Conservation (phyloP, 2,329 filamentous ascomycete species). For the Diplodia scrobiculata region DNA sequence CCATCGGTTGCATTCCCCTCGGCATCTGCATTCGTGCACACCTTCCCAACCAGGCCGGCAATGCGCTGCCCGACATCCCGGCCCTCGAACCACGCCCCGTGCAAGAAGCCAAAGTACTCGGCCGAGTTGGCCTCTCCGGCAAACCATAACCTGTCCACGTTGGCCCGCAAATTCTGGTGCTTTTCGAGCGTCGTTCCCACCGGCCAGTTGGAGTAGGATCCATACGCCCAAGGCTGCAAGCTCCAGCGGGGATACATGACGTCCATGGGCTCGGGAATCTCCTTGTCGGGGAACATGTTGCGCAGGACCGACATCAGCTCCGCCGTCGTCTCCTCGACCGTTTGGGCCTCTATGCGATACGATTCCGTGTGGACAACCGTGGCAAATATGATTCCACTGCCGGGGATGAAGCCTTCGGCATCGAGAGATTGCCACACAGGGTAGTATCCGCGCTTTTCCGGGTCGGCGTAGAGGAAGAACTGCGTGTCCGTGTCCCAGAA, state of each 20-base stretch:
- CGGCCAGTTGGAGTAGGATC: slow-evolving; percentile 71
- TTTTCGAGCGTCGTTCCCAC: slow-evolving; percentile 63
- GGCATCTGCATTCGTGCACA: slow-evolving; percentile 34
- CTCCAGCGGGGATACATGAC: slow-evolving; percentile 66
- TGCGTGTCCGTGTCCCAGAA: slow-evolving; percentile 64
- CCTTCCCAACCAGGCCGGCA: slow-evolving; percentile 35
- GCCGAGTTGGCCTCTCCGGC: slow-evolving; percentile 66
- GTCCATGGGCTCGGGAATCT: slow-evolving; percentile 61
- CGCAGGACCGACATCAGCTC: slow-evolving; percentile 62
- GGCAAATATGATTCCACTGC: slow-evolving; percentile 66
- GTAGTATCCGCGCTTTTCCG: slow-evolving; percentile 55
- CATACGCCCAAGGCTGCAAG: slow-evolving; percentile 55
- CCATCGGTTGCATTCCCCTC: slow-evolving; percentile 28
- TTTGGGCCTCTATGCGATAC: slow-evolving; percentile 61
- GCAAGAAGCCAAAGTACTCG: slow-evolving; percentile 67
- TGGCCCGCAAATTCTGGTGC: slow-evolving; percentile 70
- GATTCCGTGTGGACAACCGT: slow-evolving; percentile 62
- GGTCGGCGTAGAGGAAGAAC: slow-evolving; percentile 58
- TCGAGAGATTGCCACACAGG: slow-evolving; percentile 67
- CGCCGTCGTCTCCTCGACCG: slow-evolving; percentile 59
- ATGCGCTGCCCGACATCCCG: slow-evolving; percentile 40
- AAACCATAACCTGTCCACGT: slow-evolving; percentile 63
- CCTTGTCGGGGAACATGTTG: slow-evolving; percentile 61
- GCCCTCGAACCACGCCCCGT: slow-evolving; percentile 48
- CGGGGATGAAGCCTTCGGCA: slow-evolving; percentile 59